Evolutionary conservation across 495 filamentous ascomycete species (phyloP).

Genomic region (Penicillium samsonianum): DNA sequence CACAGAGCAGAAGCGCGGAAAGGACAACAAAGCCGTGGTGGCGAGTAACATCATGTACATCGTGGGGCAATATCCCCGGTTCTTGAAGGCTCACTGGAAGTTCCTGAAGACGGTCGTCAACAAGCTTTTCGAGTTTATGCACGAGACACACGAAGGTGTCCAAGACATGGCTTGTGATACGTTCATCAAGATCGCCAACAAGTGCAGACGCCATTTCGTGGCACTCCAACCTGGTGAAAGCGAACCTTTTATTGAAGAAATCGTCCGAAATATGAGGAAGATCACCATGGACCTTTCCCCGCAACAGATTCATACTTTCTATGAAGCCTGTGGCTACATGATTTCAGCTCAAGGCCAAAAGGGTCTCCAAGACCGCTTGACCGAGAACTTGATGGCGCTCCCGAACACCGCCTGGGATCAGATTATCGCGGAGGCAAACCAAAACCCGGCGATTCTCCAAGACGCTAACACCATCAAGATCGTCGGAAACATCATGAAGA

Average conservation of each 20-base stretch:
- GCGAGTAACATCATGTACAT: constrained; percentile 99
- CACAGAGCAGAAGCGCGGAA: constrained; percentile 98
- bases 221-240: constrained; percentile 90
- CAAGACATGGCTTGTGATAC: constrained; percentile 99
- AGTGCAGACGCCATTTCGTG: constrained; percentile 96
- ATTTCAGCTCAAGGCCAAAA: constrained; percentile 96
- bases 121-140: constrained; percentile 99
- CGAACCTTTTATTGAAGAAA: constrained; percentile 98
- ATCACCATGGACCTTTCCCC: constrained; percentile 94
- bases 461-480: constrained; percentile 95
- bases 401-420: constrained; percentile 94
- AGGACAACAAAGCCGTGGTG: constrained; percentile 98
- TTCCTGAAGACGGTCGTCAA: constrained; percentile 99
- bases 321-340: constrained; percentile 99
- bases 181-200: constrained; percentile 99
- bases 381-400: constrained; percentile 87
- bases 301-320: constrained; percentile 98
- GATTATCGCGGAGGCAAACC: constrained; percentile 83
- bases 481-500: constrained; percentile 99
- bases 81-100: constrained; percentile 99
- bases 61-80: constrained; percentile 96
- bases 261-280: constrained; percentile 89
- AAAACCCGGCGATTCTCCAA: constrained; percentile 79
- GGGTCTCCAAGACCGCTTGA: constrained; percentile 83
- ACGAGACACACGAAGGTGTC: constrained; percentile 98